These are phyloP conservation scores for Leccinum subrobustum DNA, from an alignment of 1,284 basidiomycete genomes.

Conservation along the genomic window DNA sequence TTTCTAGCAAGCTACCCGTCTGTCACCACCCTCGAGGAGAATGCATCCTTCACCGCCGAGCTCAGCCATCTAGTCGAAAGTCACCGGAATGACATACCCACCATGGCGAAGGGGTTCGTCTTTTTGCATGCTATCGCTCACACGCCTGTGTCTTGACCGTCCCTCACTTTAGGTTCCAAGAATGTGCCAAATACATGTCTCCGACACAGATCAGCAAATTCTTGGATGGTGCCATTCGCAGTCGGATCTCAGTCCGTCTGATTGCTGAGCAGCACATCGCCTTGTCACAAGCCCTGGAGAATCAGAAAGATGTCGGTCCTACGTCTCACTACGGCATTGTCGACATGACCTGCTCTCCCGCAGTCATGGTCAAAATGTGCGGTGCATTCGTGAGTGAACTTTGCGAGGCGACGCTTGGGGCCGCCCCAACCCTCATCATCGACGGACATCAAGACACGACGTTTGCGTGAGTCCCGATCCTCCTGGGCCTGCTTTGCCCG, in stretches of 20 bases:
- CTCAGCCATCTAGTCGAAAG: conserved; percentile 72
- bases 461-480: conserved; percentile 61
- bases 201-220: conserved; percentile 75
- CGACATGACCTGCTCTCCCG: conserved; percentile 66
- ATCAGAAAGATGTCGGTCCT: conserved; percentile 31
- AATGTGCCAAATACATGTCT: conserved; percentile 82
- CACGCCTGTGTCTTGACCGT: conserved; percentile 1
- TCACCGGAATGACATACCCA: conserved; percentile 87
- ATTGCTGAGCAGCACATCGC: conserved; percentile 94
- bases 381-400: conserved; percentile 80
- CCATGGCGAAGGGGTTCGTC: conserved; percentile 82
- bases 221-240: conserved; percentile 82
- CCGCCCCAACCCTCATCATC: conserved; percentile 62
- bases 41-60: conserved; percentile 63
- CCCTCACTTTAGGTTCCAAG: conserved; percentile 66
- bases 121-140: background rate
- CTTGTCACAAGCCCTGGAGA: conserved; percentile 62
- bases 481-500: background rate
- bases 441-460: conserved; percentile 71
- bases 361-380: conserved; percentile 71
- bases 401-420: conserved; percentile 84
- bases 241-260: conserved; percentile 83
- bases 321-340: conserved; percentile 61
- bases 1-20: conserved; percentile 70
- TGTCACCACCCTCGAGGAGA: conserved; percentile 68